Base-by-base conservation (phyloP, 2,329 filamentous ascomycete genomes). In the Claviceps arundinis region DNA sequence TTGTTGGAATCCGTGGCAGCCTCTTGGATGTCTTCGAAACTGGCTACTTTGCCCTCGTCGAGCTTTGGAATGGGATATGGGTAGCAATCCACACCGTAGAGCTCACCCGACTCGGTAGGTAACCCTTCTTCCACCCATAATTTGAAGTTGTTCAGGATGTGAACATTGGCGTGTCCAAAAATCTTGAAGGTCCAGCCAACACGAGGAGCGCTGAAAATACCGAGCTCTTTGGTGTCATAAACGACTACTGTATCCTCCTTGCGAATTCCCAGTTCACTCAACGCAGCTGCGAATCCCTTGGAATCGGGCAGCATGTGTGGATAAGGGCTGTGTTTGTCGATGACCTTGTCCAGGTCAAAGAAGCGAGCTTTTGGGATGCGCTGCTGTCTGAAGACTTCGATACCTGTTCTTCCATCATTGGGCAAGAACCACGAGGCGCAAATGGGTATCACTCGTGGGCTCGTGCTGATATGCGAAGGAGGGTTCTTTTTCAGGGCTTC, bases 341-440 rank as follows among this genome's bases (percentile, higher is more conserved):
- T 89, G 64, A 95, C 80, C 61, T 82, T 88, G 69, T 98, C 93
- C 51, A 98, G 77, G 68, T 98, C 90, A 68, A 98, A 98, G 78
- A 97, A 98, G 37, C 89, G 86, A 1, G 93, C 85, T 62, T 84
- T 83, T 22, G 90, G 91, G 57, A 98, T 93, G 61, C 89, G 87
- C 64, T 83, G 80, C 64, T 88, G 79, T 58, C 82, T 80, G 73
- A 91, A 98, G 44, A 84, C 81, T 57, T 93, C 77, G 59, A 86
- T 81, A 51, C 93, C 93, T 48, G 80, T 87, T 56, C 89, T 84
- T 51, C 80, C 80, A 59, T 95, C 91, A 67, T 95, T 97, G 56
- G 93, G 93, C 56, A 98, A 80, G 65, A 96, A 98, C 93, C 93
- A 98, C 24, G 89, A 80, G 47, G 90, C 93, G 69, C 90, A 96